These are phyloP conservation scores for Didymella segeticola DNA, from an alignment of 2,329 filamentous ascomycete genomes.

Conservation along the genomic window DNA sequence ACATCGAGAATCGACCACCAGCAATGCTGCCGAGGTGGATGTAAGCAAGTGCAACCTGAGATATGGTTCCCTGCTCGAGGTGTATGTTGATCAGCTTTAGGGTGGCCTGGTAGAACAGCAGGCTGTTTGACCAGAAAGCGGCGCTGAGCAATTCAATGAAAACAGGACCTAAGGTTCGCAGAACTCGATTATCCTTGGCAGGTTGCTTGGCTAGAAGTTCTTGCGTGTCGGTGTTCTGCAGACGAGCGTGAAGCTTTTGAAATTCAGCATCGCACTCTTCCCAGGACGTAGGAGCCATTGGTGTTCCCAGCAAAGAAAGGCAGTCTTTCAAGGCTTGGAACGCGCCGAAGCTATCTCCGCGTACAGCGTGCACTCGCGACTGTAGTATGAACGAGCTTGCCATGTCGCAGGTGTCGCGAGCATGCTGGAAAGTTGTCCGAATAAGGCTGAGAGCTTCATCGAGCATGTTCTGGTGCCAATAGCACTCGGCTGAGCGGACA, in stretches of 20 bases:
- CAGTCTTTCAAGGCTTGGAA: constrained; percentile 75
- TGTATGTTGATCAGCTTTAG: constrained; percentile 72
- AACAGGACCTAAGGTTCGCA: constrained; percentile 72
- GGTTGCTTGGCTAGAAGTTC: constrained; percentile 40
- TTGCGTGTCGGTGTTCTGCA: constrained; percentile 61
- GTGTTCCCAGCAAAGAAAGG: constrained; percentile 69
- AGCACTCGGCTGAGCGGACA: constrained; percentile 81
- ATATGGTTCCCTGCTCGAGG: constrained; percentile 68
- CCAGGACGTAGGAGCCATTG: constrained; percentile 70
- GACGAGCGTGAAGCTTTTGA: constrained; percentile 52
- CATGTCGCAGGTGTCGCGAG: constrained; percentile 77
- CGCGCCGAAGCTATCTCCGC: constrained; percentile 73
- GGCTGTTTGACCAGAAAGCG: constrained; percentile 74
- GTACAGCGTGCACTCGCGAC: constrained; percentile 77
- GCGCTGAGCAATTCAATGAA: constrained; percentile 73
- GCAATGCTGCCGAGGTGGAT: constrained; percentile 72
- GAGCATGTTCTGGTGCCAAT: constrained; percentile 78
- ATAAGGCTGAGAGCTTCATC: constrained; percentile 73
- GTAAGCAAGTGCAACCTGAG: constrained; percentile 73
- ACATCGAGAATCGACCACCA: constrained; percentile 73
- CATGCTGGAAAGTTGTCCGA: constrained; percentile 71
- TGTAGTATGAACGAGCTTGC: constrained; percentile 84
- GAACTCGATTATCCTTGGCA: constrained; percentile 57
- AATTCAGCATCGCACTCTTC: constrained; percentile 82
- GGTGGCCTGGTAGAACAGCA: constrained; percentile 75